Base-by-base conservation (phyloP, 208 protist genomes). In the Leishmania mexicana region DNA sequence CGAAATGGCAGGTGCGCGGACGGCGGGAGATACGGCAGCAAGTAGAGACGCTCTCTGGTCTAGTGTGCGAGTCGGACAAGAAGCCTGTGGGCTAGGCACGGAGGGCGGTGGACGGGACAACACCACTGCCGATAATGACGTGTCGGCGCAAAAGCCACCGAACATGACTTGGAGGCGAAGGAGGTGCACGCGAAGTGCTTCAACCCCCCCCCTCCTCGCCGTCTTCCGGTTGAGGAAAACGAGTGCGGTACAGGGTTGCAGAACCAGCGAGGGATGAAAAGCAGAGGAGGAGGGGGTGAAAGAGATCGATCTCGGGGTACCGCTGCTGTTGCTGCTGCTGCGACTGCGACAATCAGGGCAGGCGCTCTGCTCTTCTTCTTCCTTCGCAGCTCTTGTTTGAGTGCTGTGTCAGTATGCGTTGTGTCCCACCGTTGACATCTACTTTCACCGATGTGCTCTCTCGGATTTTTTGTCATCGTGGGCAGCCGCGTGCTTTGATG, bases 1-100 rank as follows among this genome's bases (percentile, higher is more conserved):
- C 57, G 21, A 83, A 78, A 79, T 89, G 88, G 85, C 88, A 85
- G 1, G 85, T 91, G 65, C 85, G 88, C 10, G 88, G 88, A 2
- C 67, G 71, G 65, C 78, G 80, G 17, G 77, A 83, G 49, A 88
- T 82, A 76, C 77, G 84, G 74, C 80, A 87, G 84, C 77, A 68
- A 35, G 81, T 81, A 42, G 83, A 86, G 72, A 81, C 77, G 4
- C 53, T 85, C 51, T 78, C 72, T 1, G 82, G 62, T n/a, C 45
- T 47, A 35, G 60, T 35, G 13, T 76, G 64, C 3, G 78, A 75
- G 73, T 79, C 62, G 11, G 82, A 79, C 40, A 68, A 81, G 74
- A 78, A 58, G 42, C 82, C 82, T 0, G 38, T 81, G 35, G 76
- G 77, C 45, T 54, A 74, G 62, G n/a, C 64, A 35, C 21, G 13